Evolutionary conservation across 345 rosid genomes (phyloP), one percentile per base, ranked within the genome.

Genomic region (Turritis glabra): DNA sequence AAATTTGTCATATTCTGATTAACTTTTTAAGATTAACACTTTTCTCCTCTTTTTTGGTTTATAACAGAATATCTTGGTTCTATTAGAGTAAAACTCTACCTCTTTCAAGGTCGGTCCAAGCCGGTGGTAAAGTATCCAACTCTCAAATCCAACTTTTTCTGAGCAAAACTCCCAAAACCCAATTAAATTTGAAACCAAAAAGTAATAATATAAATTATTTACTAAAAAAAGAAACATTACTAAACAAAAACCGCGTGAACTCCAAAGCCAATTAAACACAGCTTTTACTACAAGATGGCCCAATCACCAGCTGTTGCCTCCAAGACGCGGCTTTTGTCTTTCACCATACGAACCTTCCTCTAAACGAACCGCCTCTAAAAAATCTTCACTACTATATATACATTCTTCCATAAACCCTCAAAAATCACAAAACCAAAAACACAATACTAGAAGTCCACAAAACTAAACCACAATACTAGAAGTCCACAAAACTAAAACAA

Each of bases 231-330:
- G 17, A 13, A 27, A 58, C 18, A 33, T 15, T 0, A 41, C 57
- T 30, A 23, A 63, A 68, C 22, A 18, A 47, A 53, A 69, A 62
- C 50, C 71, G 75, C 80, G 70, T 70, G 75, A 69, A 3, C 15
- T 14, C 59, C 71, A 71, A 76, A 63, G 65, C 71, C 65, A 62
- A 69, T 57, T 26, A 23, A 75, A 75, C 5, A 41, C 69, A 60
- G 74, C 69, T 69, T 68, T 76, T 67, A 75, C 56, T 60, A 52
- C 35, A 75, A 67, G 58, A 50, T 58, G 79, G 64, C 9, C 74
- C 74, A 76, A 69, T 57, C 53, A 5, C 76, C 76, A 77, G 76
- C 76, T 77, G 80, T 77, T 68, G 48, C 56, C 23, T 76, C 55
- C 22, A 22, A 40, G 13, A 76, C 79, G n/a, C 69, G 69, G 69